Base-by-base conservation (phyloP, 192 early-diverging fungal species). In the Chytriomyces sp. region DNA sequence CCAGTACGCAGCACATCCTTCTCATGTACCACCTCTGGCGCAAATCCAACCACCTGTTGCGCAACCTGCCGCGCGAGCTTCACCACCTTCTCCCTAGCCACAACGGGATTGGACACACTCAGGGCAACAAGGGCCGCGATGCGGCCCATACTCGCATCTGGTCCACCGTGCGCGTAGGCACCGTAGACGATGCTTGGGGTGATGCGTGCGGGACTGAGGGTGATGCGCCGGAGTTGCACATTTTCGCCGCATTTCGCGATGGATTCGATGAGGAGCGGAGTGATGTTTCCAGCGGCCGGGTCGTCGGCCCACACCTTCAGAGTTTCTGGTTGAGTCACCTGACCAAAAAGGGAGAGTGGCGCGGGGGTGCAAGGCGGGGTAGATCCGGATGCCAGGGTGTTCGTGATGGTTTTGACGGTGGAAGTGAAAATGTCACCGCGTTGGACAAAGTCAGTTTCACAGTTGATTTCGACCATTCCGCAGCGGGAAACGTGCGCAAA, bases 371-470 rank as follows among this genome's bases (percentile, higher is more conserved):
- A 12, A 10, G 14, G 56, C 25, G 53, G n/a, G 26, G 59, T 33
- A 8, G 56, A 37, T 26, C 63, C 73, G 6, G 54, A 19, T 12
- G 33, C 41, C 2, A 49, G 17, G 22, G 22, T 49, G 14, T 22
- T 22, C 12, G 5, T 36, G n/a, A 53, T 59, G 14, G 17, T 56
- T 26, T 32, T 65, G 17, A 87, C 82, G 3, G 88, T 87, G 0
- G 85, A 74, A 3, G 83, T 86, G 60, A 70, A 70, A 2, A 2
- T 31, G 10, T 52, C 68, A 2, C 34, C 14, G 4, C 68, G 33
- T 39, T 52, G 92, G 3, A 98, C 96, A 87, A 98, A 98, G 75
- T 98, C 96, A 0, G 96, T 96, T 78, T 98, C 96, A 65, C 92
- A 94, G 78, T 93, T 94, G 31, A 94, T 68, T 86, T 94, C 85